A percentile compares a stretch with the other conserved stretches of the same genome.
Conservation (phyloP, 75 land plant species). For the Pinus albicaulis region DNA sequence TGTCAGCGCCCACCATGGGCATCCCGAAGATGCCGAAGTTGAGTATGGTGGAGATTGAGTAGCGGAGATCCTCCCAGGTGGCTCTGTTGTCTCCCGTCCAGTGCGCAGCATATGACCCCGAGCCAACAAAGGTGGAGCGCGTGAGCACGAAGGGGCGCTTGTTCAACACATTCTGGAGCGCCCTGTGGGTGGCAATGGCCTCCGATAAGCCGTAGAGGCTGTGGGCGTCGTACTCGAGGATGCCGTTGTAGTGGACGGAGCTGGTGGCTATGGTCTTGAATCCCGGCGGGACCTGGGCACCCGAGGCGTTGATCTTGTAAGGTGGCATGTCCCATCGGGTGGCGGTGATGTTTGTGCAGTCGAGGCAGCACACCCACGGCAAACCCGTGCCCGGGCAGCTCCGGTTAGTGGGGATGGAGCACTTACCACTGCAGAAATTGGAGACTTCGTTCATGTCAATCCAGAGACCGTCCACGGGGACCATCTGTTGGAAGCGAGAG, state of each 20-base stretch:
- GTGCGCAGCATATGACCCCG: constrained; percentile 72
- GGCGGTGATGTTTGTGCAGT: constrained; percentile 50
- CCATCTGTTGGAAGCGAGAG: constrained; percentile 36
- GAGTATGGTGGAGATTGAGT: constrained; percentile 72
- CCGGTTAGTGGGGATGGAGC: constrained; percentile 36
- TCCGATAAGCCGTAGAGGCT: constrained; percentile 78
- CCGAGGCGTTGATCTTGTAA: constrained; percentile 70
- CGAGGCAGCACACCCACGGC: constrained; percentile 72
- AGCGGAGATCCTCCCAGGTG: constrained; percentile 67
- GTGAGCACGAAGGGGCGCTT: constrained; percentile 78
- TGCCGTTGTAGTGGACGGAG: constrained; percentile 61
- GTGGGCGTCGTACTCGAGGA: constrained; percentile 66
- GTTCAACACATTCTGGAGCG: constrained; percentile 33
- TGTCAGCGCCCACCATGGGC: constrained; percentile 91
- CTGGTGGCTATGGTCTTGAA: constrained; percentile 77
- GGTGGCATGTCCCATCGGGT: constrained; percentile 76
- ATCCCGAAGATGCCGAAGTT: constrained; percentile 85
- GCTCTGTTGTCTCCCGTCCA: constrained; percentile 91
- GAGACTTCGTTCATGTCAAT: constrained; percentile 94
- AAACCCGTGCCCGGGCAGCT: constrained; percentile 22
- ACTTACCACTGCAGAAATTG: constrained; percentile 72
- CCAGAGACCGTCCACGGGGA: constrained; percentile 88
- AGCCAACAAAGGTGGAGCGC: constrained; percentile 73
- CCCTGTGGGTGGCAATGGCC: constrained; percentile 64
- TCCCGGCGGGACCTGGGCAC: constrained; percentile 33